A percentile compares a stretch with the other conserved stretches of the same genome.
These are phyloP conservation scores for Alternaria viburni DNA, from an alignment of 2,329 filamentous ascomycete species.

Conservation along the genomic window DNA sequence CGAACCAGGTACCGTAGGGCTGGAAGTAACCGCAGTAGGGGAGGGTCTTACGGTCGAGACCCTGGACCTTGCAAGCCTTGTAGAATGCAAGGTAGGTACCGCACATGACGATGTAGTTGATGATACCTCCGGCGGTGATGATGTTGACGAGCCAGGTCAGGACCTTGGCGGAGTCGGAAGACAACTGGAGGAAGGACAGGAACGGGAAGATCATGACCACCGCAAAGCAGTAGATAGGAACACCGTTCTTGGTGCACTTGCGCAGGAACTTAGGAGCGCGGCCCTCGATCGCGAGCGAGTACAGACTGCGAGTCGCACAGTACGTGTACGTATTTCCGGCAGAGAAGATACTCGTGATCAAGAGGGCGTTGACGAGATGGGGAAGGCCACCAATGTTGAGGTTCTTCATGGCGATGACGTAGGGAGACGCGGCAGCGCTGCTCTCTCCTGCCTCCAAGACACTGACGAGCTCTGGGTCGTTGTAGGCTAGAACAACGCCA, in stretches of 20 bases:
- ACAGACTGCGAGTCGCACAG: conserved; percentile 60
- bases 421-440: conserved; percentile 64
- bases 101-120: conserved; percentile 58
- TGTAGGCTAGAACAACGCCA: conserved; percentile 62
- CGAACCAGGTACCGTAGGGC: conserved; percentile 60
- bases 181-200: conserved; percentile 76
- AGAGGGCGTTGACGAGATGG: conserved; percentile 63
- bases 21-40: conserved; percentile 57
- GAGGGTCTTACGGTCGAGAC: conserved; percentile 58
- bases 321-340: conserved; percentile 64
- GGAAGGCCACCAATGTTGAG: conserved; percentile 61
- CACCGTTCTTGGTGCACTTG: conserved; percentile 66
- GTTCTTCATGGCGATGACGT: conserved; percentile 67
- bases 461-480: conserved; percentile 74
- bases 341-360: conserved; percentile 62
- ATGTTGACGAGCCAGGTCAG: conserved; percentile 75
- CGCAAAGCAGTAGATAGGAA: conserved; percentile 76
- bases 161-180: conserved; percentile 68
- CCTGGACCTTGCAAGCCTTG: conserved; percentile 55
- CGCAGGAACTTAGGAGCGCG: conserved; percentile 62
- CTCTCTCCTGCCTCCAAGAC: conserved; percentile 38
- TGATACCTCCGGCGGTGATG: conserved; percentile 71
- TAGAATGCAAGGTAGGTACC: conserved; percentile 67
- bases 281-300: conserved; percentile 61
- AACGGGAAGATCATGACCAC: conserved; percentile 71